Conservation (phyloP, 2,329 filamentous ascomycete genomes). For the Diplodia corticola region DNA sequence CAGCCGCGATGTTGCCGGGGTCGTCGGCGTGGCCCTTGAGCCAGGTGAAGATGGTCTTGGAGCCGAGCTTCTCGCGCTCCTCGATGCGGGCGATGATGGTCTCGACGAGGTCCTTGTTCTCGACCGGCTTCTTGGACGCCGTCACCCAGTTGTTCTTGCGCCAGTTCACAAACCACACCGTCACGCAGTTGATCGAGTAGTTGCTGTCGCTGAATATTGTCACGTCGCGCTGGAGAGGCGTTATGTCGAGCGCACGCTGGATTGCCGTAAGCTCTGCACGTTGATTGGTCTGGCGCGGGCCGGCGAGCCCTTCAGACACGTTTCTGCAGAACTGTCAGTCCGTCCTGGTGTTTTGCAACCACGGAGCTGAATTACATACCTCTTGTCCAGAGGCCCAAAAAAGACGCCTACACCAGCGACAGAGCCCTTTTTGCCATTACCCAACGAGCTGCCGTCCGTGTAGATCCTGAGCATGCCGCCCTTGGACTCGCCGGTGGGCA, state of each 20-base stretch:
- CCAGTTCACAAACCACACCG: conserved; percentile 80
- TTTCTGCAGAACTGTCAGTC: conserved; percentile 50
- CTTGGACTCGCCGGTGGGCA: conserved; percentile 44
- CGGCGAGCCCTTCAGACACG: conserved; percentile 73
- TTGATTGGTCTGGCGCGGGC: conserved; percentile 81
- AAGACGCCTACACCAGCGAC: conserved; percentile 64
- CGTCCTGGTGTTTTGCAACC: conserved; percentile 5
- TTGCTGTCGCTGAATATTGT: conserved; percentile 85
- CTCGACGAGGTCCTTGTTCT: conserved; percentile 83
- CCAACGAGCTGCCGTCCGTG: conserved; percentile 63
- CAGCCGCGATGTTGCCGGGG: conserved; percentile 76
- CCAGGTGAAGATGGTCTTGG: conserved; percentile 75
- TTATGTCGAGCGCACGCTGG: conserved; percentile 75
- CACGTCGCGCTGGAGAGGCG: conserved; percentile 66
- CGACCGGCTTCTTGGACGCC: conserved; percentile 67
- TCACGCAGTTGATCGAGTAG: conserved; percentile 88
- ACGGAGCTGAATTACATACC: conserved; percentile 43
- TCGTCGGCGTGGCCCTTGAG: conserved; percentile 80
- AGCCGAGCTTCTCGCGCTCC: conserved; percentile 60
- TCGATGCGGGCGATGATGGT: conserved; percentile 70
- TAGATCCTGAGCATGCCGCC: conserved; percentile 60
- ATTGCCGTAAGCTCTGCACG: conserved; percentile 93
- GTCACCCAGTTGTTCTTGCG: conserved; percentile 75
- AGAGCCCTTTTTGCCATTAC: conserved; percentile 58
- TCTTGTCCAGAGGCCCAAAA: conserved; percentile 60